Conservation (phyloP, 2,329 filamentous ascomycete genomes). For the Fusarium sp. region DNA sequence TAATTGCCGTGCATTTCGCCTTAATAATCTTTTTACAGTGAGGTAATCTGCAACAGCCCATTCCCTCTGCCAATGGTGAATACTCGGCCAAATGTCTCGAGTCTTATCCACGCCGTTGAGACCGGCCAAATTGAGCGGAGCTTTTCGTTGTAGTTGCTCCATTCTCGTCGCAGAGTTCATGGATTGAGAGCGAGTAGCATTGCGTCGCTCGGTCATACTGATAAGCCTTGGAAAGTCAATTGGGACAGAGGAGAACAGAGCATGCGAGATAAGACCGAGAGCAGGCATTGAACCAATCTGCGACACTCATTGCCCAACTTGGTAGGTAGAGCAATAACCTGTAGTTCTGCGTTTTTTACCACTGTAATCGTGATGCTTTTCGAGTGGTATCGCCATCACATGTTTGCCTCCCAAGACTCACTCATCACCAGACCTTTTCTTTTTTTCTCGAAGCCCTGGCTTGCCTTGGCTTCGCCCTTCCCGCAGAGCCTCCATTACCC, state of each 20-base stretch:
- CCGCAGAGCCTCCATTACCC: conserved; percentile 30
- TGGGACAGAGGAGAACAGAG: conserved; percentile 24
- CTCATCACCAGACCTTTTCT: neutral
- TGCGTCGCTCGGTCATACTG: conserved; percentile 23
- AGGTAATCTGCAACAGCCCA: conserved; percentile 4
- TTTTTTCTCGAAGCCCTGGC: neutral
- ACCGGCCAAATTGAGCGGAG: conserved; percentile 29
- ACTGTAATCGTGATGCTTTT: neutral
- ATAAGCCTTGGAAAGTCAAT: conserved; percentile 31
- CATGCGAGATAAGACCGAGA: conserved; percentile 34
- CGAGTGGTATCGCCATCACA: neutral
- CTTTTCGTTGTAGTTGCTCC: conserved; percentile 10
- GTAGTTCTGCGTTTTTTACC: neutral
- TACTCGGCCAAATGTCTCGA: conserved; percentile 30
- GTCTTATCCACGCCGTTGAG: conserved; percentile 25
- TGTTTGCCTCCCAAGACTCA: neutral
- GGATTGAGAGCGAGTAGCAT: conserved; percentile 2
- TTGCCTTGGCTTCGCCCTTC: conserved; percentile 1
- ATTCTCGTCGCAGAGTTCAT: conserved; percentile 13
- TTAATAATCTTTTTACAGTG: neutral
- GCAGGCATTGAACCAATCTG: conserved; percentile 7
- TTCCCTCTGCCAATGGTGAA: conserved; percentile 19
- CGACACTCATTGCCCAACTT: neutral
- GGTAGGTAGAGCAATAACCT: neutral
- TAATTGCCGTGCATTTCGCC: neutral